These are phyloP conservation scores for Cylindrotheca fusiformis DNA, from an alignment of 108 stramenopile species.

Conservation along the genomic window DNA sequence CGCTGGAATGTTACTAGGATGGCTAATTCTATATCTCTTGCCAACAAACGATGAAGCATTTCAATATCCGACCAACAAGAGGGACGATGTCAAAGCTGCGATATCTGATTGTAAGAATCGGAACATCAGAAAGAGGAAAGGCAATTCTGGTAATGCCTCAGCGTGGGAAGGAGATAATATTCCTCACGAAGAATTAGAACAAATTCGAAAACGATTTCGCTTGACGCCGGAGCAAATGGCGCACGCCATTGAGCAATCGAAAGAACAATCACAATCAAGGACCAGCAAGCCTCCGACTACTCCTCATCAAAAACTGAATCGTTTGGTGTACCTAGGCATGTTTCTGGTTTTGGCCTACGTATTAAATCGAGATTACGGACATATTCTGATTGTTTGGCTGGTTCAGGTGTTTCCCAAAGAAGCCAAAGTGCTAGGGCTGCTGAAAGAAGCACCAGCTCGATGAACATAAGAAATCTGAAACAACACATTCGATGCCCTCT, in stretches of 20 bases:
- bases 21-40: not conserved
- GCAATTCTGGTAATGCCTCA: not conserved
- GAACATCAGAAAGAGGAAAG: not conserved
- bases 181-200: conserved; percentile 11
- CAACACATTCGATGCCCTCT: too few species aligned
- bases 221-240: conserved; percentile 7
- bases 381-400: not conserved
- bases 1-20: not conserved
- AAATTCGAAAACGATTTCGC: conserved; percentile 1
- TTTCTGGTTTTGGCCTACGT: conserved; percentile 5
- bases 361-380: conserved; percentile 4
- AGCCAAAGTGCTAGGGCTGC: conserved; percentile 3
- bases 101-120: too few species aligned
- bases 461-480: too few species aligned
- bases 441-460: too few species aligned
- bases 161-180: conserved; percentile 10
- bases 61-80: not conserved
- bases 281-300: not conserved
- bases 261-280: not conserved
- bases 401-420: conserved; percentile 13
- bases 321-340: not conserved
- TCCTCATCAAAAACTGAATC: not conserved
- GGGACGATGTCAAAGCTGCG: too few species aligned
- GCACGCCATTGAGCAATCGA: not conserved
- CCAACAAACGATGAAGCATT: not conserved